A percentile compares a stretch with the other conserved stretches of the same genome.
Evolutionary conservation across 2,329 filamentous ascomycete genomes (phyloP).

Genomic region (Fusarium mangiferae): DNA sequence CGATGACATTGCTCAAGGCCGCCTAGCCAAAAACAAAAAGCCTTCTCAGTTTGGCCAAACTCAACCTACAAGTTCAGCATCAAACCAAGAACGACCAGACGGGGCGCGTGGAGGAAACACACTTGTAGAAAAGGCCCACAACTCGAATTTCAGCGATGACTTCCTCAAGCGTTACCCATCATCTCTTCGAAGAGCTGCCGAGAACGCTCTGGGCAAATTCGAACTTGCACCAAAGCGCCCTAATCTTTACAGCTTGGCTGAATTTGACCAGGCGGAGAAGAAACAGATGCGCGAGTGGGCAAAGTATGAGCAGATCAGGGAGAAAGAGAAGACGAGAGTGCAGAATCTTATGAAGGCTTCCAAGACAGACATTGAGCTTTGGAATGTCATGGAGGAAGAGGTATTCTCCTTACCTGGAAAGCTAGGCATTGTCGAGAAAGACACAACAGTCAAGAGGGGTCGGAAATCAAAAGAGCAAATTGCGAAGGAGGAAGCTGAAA

Average conservation of each 20-base stretch:
- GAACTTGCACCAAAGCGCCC: conserved; percentile 45
- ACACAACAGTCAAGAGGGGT: not conserved
- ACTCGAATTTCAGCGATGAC: conserved; percentile 48
- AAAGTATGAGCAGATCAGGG: conserved; percentile 51
- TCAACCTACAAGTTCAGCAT: not conserved
- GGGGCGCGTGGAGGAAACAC: conserved; percentile 39
- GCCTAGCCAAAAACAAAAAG: conserved; percentile 46
- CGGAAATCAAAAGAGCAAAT: conserved; percentile 29
- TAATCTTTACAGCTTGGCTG: conserved; percentile 41
- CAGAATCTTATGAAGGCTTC: conserved; percentile 64
- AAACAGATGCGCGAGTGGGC: conserved; percentile 50
- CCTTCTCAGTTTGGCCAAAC: conserved; percentile 10
- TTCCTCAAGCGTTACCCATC: conserved; percentile 52
- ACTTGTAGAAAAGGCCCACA: conserved; percentile 48
- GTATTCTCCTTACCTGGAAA: conserved; percentile 70
- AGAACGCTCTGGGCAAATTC: conserved; percentile 53
- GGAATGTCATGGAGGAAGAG: conserved; percentile 72
- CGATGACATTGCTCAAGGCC: conserved; percentile 53
- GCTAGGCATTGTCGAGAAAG: conserved; percentile 60
- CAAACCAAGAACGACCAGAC: not conserved
- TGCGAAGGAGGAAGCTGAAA: conserved; percentile 10
- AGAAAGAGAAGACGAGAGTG: conserved; percentile 62
- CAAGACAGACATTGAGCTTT: conserved; percentile 71
- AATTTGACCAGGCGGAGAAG: conserved; percentile 47
- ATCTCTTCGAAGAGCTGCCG: conserved; percentile 53